A percentile compares a stretch with the other conserved stretches of the same genome.
phyloP scores from a whole-genome alignment of 2,329 filamentous ascomycete species.

The Salinomyces thailandicus region DNA sequence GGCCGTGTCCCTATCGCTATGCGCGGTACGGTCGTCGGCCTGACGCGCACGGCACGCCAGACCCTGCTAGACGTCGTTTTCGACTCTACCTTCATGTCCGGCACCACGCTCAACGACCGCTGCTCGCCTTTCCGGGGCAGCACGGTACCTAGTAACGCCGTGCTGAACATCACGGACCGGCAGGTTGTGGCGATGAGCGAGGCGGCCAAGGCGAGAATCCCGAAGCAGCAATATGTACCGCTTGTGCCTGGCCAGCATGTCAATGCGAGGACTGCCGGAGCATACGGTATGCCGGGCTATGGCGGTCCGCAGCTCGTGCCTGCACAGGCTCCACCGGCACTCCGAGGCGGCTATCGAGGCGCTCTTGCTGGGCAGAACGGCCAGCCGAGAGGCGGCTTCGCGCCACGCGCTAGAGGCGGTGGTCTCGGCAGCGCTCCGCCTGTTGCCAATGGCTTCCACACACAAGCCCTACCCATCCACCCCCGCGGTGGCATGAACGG shows the following conservation, averaged over 20 bases:
- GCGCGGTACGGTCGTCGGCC: slow-evolving; percentile 85
- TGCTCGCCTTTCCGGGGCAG: slow-evolving; percentile 90
- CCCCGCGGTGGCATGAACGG: slow-evolving; percentile 22
- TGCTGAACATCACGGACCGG: slow-evolving; percentile 74
- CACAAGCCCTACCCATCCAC: slow-evolving; percentile 31
- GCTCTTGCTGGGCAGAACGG: slow-evolving; percentile 40
- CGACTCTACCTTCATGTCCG: slow-evolving; percentile 93
- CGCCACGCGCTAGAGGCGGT: slow-evolving; percentile 28
- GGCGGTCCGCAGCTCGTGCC: slow-evolving; percentile 52
- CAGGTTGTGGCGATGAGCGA: slow-evolving; percentile 59
- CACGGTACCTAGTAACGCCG: slow-evolving; percentile 76
- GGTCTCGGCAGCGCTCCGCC: slow-evolving; percentile 12
- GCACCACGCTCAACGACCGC: slow-evolving; percentile 79
- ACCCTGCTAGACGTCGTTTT: slow-evolving; percentile 85
- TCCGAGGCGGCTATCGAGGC: slow-evolving; percentile 49
- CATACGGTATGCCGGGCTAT: slow-evolving; percentile 42
- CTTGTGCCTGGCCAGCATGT: slow-evolving; percentile 17
- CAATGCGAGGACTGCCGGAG: slow-evolving; percentile 21
- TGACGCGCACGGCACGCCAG: slow-evolving; percentile 75
- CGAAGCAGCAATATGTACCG: slow-evolving; percentile 16
- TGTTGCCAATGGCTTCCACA: slow-evolving; percentile 12
- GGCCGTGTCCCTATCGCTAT: slow-evolving; percentile 91
- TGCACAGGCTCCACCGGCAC: slow-evolving; percentile 46
- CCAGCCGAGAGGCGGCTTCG: slow-evolving; percentile 19
- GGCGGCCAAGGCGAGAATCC: slow-evolving; percentile 21